Conservation (phyloP, 108 stramenopile genomes). For the Cyclotella atomus region DNA sequence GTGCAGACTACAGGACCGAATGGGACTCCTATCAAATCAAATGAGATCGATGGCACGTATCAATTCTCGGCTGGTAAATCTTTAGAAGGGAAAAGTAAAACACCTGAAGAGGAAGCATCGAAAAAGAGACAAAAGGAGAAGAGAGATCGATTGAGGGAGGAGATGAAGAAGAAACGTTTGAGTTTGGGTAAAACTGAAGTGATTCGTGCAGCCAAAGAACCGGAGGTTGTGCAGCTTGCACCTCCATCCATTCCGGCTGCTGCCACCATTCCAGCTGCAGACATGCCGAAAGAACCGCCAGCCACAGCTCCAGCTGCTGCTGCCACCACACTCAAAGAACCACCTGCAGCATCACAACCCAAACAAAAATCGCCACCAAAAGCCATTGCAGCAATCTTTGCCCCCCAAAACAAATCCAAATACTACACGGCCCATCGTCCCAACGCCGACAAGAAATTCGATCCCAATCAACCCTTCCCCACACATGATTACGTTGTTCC, state of each 20-base stretch:
- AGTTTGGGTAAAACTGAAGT: neutral
- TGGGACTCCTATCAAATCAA: constrained; percentile 15
- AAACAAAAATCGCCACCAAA: neutral
- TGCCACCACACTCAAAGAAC: neutral
- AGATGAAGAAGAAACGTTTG: too few relatives aligned
- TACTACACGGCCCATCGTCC: constrained; percentile 1
- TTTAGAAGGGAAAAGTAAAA: too few relatives aligned
- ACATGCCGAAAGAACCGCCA: constrained; percentile 9
- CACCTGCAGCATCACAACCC: neutral
- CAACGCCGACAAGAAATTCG: constrained; percentile 12
- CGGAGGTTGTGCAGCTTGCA: neutral
- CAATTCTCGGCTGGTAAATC: neutral
- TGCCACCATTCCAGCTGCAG: neutral
- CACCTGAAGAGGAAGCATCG: neutral
- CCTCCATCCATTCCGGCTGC: neutral
- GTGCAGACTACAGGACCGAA: neutral
- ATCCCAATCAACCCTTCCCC: constrained; percentile 30
- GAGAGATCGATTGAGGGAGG: neutral
- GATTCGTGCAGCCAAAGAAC: neutral
- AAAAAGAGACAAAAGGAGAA: neutral
- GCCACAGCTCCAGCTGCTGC: neutral
- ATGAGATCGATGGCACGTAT: neutral
- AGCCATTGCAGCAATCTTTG: neutral
- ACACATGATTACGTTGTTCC: constrained; percentile 21
- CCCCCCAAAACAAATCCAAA: constrained; percentile 1